These are phyloP conservation scores for Aspergillus incahuasiensis DNA, from an alignment of 495 filamentous ascomycete species.

Conservation along the genomic window DNA sequence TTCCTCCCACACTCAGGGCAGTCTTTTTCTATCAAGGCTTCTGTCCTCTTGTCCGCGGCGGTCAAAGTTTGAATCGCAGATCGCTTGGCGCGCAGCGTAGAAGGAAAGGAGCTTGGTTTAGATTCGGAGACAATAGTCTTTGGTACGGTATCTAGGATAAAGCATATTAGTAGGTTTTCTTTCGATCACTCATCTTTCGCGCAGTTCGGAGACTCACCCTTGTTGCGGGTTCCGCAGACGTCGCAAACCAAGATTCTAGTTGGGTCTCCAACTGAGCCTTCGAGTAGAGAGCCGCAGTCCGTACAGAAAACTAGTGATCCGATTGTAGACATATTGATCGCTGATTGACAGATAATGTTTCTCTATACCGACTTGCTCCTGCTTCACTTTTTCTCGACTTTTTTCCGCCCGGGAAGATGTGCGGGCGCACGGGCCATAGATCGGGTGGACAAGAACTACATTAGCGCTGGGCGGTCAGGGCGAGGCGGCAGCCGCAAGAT, in stretches of 20 bases:
- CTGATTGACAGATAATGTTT: background rate
- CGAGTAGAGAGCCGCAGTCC: constrained; percentile 87
- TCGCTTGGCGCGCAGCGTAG: constrained; percentile 73
- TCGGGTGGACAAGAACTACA: constrained; percentile 7
- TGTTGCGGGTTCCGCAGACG: constrained; percentile 78
- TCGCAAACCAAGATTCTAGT: constrained; percentile 75
- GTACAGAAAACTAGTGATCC: constrained; percentile 92
- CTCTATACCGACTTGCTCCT: background rate
- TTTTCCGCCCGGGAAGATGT: constrained; percentile 21
- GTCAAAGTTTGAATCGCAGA: constrained; percentile 82
- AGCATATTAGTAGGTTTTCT: constrained; percentile 8
- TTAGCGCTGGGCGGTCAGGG: constrained; percentile 33
- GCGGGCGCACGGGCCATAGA: constrained; percentile 28
- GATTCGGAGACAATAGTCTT: constrained; percentile 76
- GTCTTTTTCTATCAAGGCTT: constrained; percentile 62
- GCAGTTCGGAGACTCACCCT: constrained; percentile 51
- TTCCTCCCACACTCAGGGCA: constrained; percentile 77
- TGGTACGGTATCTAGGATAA: constrained; percentile 64
- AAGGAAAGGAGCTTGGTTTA: constrained; percentile 83
- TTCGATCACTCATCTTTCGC: background rate
- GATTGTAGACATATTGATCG: constrained; percentile 69
- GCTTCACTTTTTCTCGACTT: constrained; percentile 22
- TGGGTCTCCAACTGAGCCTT: constrained; percentile 66
- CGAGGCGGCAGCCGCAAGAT: constrained; percentile 28
- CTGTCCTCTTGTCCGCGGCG: constrained; percentile 71